These are phyloP conservation scores for Plasmodium knowlesi DNA, from an alignment of 169 alveolate species.

Conservation along the genomic window DNA sequence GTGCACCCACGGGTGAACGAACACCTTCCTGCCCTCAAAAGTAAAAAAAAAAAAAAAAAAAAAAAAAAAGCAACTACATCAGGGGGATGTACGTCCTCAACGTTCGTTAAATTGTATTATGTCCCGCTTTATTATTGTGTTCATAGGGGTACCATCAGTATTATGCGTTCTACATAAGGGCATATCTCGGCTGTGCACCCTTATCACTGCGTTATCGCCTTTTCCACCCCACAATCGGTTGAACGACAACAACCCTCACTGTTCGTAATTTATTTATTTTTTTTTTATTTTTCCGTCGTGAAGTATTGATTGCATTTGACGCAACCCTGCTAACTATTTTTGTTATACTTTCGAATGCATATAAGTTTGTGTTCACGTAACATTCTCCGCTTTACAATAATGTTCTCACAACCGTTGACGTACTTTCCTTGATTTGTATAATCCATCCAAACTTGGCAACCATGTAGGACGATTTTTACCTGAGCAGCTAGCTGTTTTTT, in stretches of 20 bases:
- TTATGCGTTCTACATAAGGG: not conserved
- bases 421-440: not conserved
- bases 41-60: not conserved
- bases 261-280: conserved; percentile 27
- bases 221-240: not conserved
- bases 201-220: not conserved
- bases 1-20: not conserved
- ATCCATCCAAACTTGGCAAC: not conserved
- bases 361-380: not conserved
- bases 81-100: not conserved
- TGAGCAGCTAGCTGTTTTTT: conserved; percentile 4
- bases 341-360: not conserved
- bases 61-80: not conserved
- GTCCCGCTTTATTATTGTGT: not conserved
- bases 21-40: not conserved
- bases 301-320: not conserved
- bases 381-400: not conserved
- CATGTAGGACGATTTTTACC: not conserved
- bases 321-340: not conserved
- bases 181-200: not conserved
- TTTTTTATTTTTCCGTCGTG: not conserved
- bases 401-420: not conserved
- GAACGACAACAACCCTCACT: not conserved
- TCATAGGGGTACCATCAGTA: not conserved
- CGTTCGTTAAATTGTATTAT: not conserved